A percentile compares a stretch with the other conserved stretches of the same genome.
These are phyloP conservation scores for Euphorbia celastroides DNA, from an alignment of 441 rosid genomes.

Conservation along the genomic window DNA sequence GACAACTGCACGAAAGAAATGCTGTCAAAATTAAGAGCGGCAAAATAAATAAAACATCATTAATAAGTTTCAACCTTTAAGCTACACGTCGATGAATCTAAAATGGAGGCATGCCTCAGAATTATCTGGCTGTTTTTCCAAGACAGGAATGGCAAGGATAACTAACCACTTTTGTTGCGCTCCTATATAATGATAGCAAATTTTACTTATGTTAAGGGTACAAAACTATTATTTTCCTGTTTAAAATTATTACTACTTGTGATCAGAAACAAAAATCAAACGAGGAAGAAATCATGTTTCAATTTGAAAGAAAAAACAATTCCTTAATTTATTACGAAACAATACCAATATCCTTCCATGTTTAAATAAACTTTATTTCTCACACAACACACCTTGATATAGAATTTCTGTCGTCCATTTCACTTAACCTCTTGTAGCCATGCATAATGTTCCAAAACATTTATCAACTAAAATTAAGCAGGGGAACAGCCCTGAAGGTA, in stretches of 20 bases:
- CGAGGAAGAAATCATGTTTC: neutral
- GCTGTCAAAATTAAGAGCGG: slow-evolving; percentile 5
- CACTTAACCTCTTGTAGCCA: neutral
- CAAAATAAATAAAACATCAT: neutral
- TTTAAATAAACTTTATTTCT: neutral
- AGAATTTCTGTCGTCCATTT: neutral
- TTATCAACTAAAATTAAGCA: slow-evolving; percentile 5
- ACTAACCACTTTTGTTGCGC: neutral
- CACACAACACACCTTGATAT: neutral
- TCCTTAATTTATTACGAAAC: neutral
- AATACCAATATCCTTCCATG: neutral
- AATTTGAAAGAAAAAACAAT: neutral
- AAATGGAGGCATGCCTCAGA: neutral
- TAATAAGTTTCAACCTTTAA: neutral
- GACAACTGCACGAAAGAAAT: slow-evolving; percentile 56
- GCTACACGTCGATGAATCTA: neutral
- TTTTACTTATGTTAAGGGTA: neutral
- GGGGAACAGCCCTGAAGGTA: slow-evolving; percentile 2
- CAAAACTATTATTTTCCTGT: neutral
- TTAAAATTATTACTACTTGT: neutral
- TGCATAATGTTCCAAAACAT: neutral
- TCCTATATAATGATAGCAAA: neutral
- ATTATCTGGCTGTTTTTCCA: neutral
- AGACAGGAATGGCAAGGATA: neutral
- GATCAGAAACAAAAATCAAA: neutral